Conservation (phyloP, 148 eudicot genomes). For the Suaeda aralocaspica region DNA sequence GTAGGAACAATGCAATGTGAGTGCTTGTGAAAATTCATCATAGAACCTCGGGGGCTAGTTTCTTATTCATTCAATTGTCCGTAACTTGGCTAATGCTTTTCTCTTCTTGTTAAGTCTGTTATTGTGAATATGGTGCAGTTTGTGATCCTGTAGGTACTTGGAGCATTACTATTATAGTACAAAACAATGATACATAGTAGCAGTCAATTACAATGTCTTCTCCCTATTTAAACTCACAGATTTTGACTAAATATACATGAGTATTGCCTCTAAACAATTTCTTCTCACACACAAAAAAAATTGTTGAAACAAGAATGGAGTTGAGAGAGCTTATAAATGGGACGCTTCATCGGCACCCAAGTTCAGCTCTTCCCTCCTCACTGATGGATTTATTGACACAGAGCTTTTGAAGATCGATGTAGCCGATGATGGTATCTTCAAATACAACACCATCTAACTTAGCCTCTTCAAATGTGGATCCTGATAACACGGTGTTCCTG, state of each 20-base stretch:
- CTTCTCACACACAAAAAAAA: conserved; percentile 8
- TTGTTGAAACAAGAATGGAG: conserved; percentile 5
- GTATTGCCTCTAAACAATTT: background rate
- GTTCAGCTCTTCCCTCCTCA: conserved; percentile 40
- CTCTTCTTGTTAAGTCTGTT: no score
- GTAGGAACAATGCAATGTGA: no score
- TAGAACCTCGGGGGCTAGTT: no score
- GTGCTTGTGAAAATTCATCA: no score
- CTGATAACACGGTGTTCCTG: conserved; percentile 75
- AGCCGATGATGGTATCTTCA: conserved; percentile 75
- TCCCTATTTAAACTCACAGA: background rate
- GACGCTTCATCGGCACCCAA: conserved; percentile 46
- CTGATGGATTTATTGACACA: conserved; percentile 45
- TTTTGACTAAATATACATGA: conserved; percentile 3
- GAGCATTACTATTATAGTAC: background rate
- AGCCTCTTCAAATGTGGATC: conserved; percentile 72
- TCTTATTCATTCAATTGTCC: no score
- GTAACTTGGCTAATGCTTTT: no score
- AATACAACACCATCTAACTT: conserved; percentile 65
- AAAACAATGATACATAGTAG: background rate
- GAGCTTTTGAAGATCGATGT: conserved; percentile 58
- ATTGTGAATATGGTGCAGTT: no score
- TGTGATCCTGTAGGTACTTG: no score
- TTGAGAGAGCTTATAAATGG: conserved; percentile 10
- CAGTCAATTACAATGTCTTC: background rate